Conservation (phyloP, 2,329 filamentous ascomycete species). For the Kalmusia sp. region DNA sequence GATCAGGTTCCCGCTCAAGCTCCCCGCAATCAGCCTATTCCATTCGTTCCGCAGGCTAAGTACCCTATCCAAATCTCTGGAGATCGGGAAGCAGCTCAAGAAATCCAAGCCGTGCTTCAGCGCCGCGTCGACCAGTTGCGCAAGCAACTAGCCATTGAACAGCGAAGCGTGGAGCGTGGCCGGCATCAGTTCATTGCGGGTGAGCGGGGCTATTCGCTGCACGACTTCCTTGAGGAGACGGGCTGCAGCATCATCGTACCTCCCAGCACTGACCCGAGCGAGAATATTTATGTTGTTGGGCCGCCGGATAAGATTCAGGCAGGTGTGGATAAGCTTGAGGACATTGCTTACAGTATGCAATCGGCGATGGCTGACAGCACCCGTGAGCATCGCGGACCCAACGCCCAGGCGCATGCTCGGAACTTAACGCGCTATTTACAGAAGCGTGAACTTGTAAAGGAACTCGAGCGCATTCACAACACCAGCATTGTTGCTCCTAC, state of each 20-base stretch:
- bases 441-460: conserved; percentile 79
- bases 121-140: conserved; percentile 77
- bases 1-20: conserved; percentile 71
- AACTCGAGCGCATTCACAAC: conserved; percentile 79
- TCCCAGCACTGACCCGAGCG: conserved; percentile 76
- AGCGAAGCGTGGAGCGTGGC: conserved; percentile 82
- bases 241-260: conserved; percentile 88
- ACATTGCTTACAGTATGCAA: conserved; percentile 86
- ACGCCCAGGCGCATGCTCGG: conserved; percentile 79
- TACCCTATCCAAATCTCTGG: conserved; percentile 85
- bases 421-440: conserved; percentile 88
- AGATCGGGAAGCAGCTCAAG: conserved; percentile 82
- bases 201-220: conserved; percentile 76
- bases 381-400: conserved; percentile 77
- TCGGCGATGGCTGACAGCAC: conserved; percentile 83
- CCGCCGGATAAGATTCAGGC: conserved; percentile 74
- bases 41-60: conserved; percentile 74
- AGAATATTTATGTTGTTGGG: conserved; percentile 85
- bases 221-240: conserved; percentile 89
- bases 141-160: conserved; percentile 76
- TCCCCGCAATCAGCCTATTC: conserved; percentile 68
- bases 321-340: conserved; percentile 84
- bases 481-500: conserved; percentile 87
- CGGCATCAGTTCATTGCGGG: conserved; percentile 96
- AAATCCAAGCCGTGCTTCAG: conserved; percentile 81